Conservation (phyloP, 257 asterid species). For the Solanum phureja region DNA sequence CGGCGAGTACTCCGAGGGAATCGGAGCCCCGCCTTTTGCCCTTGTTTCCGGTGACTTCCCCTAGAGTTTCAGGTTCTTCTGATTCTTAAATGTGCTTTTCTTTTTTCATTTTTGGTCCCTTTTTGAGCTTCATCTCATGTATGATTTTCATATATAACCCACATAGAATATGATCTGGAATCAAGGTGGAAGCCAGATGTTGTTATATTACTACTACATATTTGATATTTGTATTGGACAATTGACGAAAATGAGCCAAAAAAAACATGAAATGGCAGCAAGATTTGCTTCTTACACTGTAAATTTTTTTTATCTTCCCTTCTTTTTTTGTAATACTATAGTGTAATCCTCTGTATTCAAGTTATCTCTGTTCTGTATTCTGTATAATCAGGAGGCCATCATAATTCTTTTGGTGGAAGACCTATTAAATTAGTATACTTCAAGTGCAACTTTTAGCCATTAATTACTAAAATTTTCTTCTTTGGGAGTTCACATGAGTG, state of each 20-base stretch:
- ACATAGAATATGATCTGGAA: constrained; percentile 37
- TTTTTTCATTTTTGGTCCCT: background rate
- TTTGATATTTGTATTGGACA: constrained; percentile 11
- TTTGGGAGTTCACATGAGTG: constrained; percentile 20
- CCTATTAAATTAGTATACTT: background rate
- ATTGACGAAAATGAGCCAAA: constrained; percentile 9
- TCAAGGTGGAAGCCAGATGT: constrained; percentile 14
- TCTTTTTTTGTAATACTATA: too few relatives aligned
- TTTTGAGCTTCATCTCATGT: constrained; percentile 20
- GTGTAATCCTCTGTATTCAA: background rate
- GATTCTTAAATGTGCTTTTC: constrained; percentile 33
- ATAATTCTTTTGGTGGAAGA: background rate
- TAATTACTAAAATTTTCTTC: background rate
- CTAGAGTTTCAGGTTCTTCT: constrained; percentile 50
- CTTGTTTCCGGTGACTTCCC: constrained; percentile 76
- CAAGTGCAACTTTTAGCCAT: background rate
- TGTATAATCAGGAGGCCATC: background rate
- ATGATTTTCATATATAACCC: constrained; percentile 30
- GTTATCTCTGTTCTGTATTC: background rate
- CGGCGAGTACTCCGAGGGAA: constrained; percentile 71
- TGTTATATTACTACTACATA: constrained; percentile 7
- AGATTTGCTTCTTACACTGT: background rate
- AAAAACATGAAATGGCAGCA: constrained; percentile 9
- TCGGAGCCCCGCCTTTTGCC: constrained; percentile 84
- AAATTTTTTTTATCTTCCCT: background rate